phyloP scores from a whole-genome alignment of 805 yeast species.

The Naumovozyma baii region DNA sequence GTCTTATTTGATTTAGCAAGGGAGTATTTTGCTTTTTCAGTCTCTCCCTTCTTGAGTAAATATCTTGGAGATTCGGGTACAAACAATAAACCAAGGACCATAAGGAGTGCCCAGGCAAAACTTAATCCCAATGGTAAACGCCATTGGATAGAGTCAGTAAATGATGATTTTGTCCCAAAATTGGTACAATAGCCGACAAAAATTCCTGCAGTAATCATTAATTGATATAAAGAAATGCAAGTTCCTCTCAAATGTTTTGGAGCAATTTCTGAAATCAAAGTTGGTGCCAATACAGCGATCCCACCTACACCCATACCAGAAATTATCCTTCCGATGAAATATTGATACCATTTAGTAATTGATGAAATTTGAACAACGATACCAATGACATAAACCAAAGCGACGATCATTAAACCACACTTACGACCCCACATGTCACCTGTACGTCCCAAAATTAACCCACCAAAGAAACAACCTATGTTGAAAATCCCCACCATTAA shows the following conservation, averaged over 20 bases:
- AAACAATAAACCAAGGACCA: constrained; percentile 33
- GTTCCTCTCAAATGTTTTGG: constrained; percentile 50
- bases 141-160: constrained; percentile 64
- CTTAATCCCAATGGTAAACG: constrained; percentile 58
- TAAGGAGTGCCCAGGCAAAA: constrained; percentile 36
- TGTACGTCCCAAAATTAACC: constrained; percentile 45
- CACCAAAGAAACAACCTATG: constrained; percentile 71
- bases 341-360: constrained; percentile 52
- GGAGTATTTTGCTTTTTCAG: constrained; percentile 54
- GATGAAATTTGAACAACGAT: constrained; percentile 55
- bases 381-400: constrained; percentile 59
- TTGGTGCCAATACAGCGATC: constrained; percentile 63
- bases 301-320: constrained; percentile 75
- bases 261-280: constrained; percentile 43
- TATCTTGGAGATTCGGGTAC: constrained; percentile 71
- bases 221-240: constrained; percentile 58
- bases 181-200: constrained; percentile 67
- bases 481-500: constrained; percentile 50
- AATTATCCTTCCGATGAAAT: constrained; percentile 54
- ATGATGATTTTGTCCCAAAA: constrained; percentile 49
- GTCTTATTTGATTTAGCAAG: constrained; percentile 51
- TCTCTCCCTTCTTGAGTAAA: constrained; percentile 42
- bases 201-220: constrained; percentile 62
- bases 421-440: constrained; percentile 63
- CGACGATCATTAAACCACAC: constrained; percentile 49